Evolutionary conservation across 164 flowering plant species (phyloP).

Genomic region (Piper betle): DNA sequence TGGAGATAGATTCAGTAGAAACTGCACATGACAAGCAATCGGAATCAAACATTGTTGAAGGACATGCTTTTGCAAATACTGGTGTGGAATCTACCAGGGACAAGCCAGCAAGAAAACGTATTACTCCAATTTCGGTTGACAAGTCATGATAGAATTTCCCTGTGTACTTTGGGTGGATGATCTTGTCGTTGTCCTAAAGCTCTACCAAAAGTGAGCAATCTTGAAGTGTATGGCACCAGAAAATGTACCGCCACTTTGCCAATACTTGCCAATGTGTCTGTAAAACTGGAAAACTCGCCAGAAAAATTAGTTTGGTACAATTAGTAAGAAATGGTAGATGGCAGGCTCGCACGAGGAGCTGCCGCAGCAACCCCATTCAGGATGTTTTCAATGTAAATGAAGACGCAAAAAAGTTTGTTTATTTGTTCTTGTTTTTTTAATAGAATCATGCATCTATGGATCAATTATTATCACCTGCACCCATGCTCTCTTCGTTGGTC

Average conservation of each 20-base stretch:
- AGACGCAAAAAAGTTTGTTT: no score
- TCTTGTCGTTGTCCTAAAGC: background rate
- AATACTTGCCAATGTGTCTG: background rate
- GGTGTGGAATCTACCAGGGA: constrained; percentile 14
- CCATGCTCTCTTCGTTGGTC: no score
- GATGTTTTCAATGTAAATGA: no score
- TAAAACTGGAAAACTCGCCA: background rate
- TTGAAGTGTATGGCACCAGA: background rate
- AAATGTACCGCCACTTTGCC: background rate
- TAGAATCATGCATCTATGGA: no score
- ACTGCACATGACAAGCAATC: constrained; percentile 4
- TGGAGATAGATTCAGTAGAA: constrained; percentile 8
- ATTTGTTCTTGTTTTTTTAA: no score
- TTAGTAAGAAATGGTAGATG: no score
- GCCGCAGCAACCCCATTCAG: no score
- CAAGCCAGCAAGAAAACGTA: constrained; percentile 72
- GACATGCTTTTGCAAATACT: constrained; percentile 15
- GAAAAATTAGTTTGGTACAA: no score
- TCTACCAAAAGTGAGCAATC: no score
- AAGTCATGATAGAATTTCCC: constrained; percentile 1
- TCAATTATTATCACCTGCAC: no score
- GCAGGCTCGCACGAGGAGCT: no score
- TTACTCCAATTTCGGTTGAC: constrained; percentile 75
- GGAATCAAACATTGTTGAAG: constrained; percentile 7
- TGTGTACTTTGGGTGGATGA: background rate